phyloP scores from a whole-genome alignment of 2,329 filamentous ascomycete species.

The Fusarium sp. region DNA sequence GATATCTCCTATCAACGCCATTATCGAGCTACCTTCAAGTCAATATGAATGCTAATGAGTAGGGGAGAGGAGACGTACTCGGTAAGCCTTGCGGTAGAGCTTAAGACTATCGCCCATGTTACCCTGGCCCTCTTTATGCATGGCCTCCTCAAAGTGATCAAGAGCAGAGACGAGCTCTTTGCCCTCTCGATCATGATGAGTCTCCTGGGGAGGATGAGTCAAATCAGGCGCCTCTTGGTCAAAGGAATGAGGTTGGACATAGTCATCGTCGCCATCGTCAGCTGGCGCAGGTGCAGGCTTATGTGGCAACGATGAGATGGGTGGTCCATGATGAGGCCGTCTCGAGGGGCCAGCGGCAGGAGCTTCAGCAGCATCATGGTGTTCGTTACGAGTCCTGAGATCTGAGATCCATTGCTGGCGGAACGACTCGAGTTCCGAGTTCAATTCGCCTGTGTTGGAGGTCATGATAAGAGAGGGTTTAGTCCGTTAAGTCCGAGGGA shows the following conservation, averaged over 20 bases:
- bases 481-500: constrained; percentile 31
- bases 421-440: constrained; percentile 85
- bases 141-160: constrained; percentile 92
- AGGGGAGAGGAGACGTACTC: constrained; percentile 61
- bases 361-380: constrained; percentile 23
- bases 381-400: constrained; percentile 61
- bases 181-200: constrained; percentile 19
- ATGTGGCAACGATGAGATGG: constrained; percentile 36
- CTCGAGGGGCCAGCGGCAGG: constrained; percentile 25
- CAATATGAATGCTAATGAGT: constrained; percentile 8
- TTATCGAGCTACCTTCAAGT: constrained; percentile 74
- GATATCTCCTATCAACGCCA: constrained; percentile 85
- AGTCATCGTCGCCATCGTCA: constrained; percentile 53
- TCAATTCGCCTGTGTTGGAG: constrained; percentile 53
- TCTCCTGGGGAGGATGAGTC: constrained; percentile 10
- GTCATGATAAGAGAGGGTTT: constrained; percentile 31
- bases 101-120: constrained; percentile 88
- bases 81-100: constrained; percentile 90
- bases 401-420: constrained; percentile 88
- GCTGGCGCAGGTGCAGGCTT: constrained; percentile 21
- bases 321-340: constrained; percentile 32
- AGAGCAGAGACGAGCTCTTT: constrained; percentile 77
- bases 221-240: constrained; percentile 41
- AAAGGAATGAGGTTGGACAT: constrained; percentile 50
- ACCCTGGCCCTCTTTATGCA: constrained; percentile 86